Base-by-base conservation (phyloP, 352 stramenopile species). In the Pilasporangium apinafurcum region DNA sequence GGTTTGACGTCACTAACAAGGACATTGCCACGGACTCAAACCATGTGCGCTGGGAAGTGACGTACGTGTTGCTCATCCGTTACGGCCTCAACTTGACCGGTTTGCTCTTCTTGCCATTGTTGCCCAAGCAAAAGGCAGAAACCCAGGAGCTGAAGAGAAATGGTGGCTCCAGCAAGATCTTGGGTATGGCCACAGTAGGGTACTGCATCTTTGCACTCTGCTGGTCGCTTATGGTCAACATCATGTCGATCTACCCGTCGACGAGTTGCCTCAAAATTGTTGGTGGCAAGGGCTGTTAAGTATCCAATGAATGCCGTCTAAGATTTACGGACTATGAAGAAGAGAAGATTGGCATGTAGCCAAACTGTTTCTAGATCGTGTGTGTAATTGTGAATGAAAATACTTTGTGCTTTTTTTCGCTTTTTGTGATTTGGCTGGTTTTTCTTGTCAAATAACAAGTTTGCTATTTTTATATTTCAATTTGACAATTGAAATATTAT, bases 121-220 rank as follows among this genome's bases (percentile, higher is more conserved):
- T 84, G 28, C 68, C 71, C 9, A 45, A 37, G 21, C 65, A 83
- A 41, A 79, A 79, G 62, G 62, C 57, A 3, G 56, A 73, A 48
- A 70, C 59, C 9, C 59, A 61, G 25, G 51, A 66, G 36, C 44
- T 76, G 16, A 63, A 62, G 43, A 50, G 49, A 32, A 72, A 53
- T 18, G 67, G 67, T 36, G 64, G 64, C 30, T 55, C 50, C 13
- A 73, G 57, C 40, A 62, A 65, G 32, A 34, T 66, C n/a, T 14
- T 72, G 9, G 67, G 67, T 8, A 37, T 44, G 24, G 20, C 63
- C 34, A 74, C 62, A 13, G 30, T 82, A 21, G 48, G 37, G 25
- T 69, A 69, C 44, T 58, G 74, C 16, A 17, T 51, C 12, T 30
- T 64, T 22, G 43, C 42, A 10, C 22, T 59, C 30, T 8, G 22